Conservation (phyloP, 2,329 filamentous ascomycete species). For the Phoma sp. region DNA sequence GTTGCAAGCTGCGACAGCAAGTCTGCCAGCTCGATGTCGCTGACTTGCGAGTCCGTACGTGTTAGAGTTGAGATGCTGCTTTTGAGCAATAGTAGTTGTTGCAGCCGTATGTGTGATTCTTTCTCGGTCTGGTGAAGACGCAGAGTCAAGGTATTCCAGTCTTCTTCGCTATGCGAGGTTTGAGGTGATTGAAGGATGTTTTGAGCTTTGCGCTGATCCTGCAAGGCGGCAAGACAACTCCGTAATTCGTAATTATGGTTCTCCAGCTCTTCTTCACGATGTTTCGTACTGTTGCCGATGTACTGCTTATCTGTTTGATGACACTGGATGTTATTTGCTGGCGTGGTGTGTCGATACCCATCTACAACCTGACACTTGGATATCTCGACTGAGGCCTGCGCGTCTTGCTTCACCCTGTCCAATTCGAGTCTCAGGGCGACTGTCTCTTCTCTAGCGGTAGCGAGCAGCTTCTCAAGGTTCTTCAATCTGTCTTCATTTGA, state of each 20-base stretch:
- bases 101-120: slow-evolving; percentile 61
- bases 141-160: slow-evolving; percentile 36
- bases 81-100: slow-evolving; percentile 71
- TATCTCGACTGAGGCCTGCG: slow-evolving; percentile 28
- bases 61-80: slow-evolving; percentile 73
- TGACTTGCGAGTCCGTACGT: slow-evolving; percentile 63
- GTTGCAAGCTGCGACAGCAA: slow-evolving; percentile 68
- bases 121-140: slow-evolving; percentile 56
- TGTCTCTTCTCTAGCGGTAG: slow-evolving; percentile 30
- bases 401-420: slow-evolving; percentile 27
- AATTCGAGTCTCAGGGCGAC: slow-evolving; percentile 33
- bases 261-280: slow-evolving; percentile 20
- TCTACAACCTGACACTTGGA: slow-evolving; percentile 25
- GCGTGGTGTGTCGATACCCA: slow-evolving; percentile 4
- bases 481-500: slow-evolving; percentile 20
- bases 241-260: slow-evolving; percentile 35
- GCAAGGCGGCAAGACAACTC: slow-evolving; percentile 29
- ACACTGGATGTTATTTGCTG: not conserved
- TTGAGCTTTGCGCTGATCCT: slow-evolving; percentile 32
- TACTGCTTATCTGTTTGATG: not conserved
- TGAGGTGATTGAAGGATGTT: slow-evolving; percentile 11
- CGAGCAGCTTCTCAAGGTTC: slow-evolving; percentile 39
- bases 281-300: not conserved
- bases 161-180: slow-evolving; percentile 17
- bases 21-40: slow-evolving; percentile 71